Evolutionary conservation across 768 basidiomycete genomes (phyloP), one percentile per base, ranked within the genome.

Genomic region (Pleurotus tuber-regium): DNA sequence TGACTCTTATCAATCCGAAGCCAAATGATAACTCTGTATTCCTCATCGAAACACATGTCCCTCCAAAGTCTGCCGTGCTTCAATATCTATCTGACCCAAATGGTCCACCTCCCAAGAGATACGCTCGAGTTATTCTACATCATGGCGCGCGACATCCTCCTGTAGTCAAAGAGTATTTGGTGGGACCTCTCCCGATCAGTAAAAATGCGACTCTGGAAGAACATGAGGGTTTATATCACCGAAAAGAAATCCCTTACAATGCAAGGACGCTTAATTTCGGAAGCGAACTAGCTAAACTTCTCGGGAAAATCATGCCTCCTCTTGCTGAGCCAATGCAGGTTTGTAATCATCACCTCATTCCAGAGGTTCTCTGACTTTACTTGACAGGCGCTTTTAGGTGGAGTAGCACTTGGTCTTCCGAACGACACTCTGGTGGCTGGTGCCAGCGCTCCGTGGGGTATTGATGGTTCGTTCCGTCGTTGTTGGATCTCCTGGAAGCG

Each of bases 391-490:
- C 61, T 84, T 2, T 80, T 82, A 54, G 75, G 68, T 9, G 79
- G 70, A 9, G 67, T 68, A 21, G 71, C 67, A 11, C 59, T 65
- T 24, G 80, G 78, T 0, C 62, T 69, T 0, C 63, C 66, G 8
- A 79, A 75, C 44, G 78, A 80, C 52, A 81, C 81, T 0, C 69
- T 86, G 8, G 57, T 74, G 2, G 71, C 70, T 1, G 77, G 70
- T 2, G 70, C 67, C 1, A 64, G 62, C 30, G 82, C 75, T 0
- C 83, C 83, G 1, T 75, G 79, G 60, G 77, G 78, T 44, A 84
- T 77, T 56, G 83, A 85, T 56, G 84, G 84, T 5, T 66, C 71
- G 11, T 84, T 82, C 70, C 72, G 83, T 42, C 71, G 81, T 11
- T 57, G 71, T 26, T 83, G 81, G 82, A 54, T 80, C 24, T 68